These are phyloP conservation scores for Erysiphe pulchra DNA, from an alignment of 2,329 filamentous ascomycete genomes.

Conservation along the genomic window DNA sequence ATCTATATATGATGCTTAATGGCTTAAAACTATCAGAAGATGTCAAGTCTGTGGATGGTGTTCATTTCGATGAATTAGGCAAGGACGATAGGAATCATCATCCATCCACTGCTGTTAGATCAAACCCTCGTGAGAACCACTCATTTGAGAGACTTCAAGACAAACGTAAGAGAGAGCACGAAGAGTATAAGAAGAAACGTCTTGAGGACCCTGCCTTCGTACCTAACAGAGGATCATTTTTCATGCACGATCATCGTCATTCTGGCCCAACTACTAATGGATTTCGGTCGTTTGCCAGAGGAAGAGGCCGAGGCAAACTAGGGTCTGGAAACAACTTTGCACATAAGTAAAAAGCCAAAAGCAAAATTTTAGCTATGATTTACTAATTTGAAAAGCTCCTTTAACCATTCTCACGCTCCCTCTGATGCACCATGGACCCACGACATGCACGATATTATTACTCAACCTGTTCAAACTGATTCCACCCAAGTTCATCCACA, in stretches of 20 bases:
- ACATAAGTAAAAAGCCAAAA: conserved; percentile 33
- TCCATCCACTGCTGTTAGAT: conserved; percentile 12
- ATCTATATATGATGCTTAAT: conserved; percentile 24
- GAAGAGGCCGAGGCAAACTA: conserved; percentile 31
- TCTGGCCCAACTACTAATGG: conserved; percentile 54
- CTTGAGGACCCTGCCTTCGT: conserved; percentile 84
- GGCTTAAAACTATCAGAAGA: conserved; percentile 15
- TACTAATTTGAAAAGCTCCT: background rate
- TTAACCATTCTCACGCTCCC: conserved; percentile 23
- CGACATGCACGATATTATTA: conserved; percentile 66
- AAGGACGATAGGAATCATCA: conserved; percentile 8
- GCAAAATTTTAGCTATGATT: background rate
- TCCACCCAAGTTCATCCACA: conserved; percentile 5
- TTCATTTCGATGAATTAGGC: conserved; percentile 13
- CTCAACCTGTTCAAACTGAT: conserved; percentile 16
- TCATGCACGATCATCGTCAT: conserved; percentile 83
- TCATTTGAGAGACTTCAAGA: conserved; percentile 35
- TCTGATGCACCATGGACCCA: conserved; percentile 67
- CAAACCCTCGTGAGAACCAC: conserved; percentile 16
- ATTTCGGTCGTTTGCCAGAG: conserved; percentile 45
- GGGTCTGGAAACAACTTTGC: conserved; percentile 29
- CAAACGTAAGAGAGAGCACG: conserved; percentile 58
- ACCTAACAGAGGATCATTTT: conserved; percentile 81
- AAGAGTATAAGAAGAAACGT: conserved; percentile 69
- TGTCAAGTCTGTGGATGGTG: conserved; percentile 6